Conservation (phyloP, 2,329 filamentous ascomycete genomes). For the Calycina marina region DNA sequence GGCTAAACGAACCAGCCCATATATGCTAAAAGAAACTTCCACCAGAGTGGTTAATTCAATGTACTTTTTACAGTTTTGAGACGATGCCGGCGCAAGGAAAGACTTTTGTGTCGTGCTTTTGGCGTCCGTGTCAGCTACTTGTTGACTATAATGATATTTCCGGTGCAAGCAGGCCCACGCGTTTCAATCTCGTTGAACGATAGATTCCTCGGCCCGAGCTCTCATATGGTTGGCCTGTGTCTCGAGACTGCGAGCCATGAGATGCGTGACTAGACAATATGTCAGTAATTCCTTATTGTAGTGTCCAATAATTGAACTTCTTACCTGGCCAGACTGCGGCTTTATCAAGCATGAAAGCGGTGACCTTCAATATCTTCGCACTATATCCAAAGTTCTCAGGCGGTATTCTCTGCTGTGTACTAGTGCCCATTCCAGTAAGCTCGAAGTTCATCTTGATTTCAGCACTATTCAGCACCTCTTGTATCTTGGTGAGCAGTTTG, state of each 20-base stretch:
- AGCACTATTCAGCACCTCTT: constrained; percentile 60
- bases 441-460: constrained; percentile 64
- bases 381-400: constrained; percentile 61
- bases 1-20: no score
- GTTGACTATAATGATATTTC: no score
- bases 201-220: constrained; percentile 35
- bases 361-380: constrained; percentile 69
- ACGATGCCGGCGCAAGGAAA: no score
- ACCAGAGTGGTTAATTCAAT: no score
- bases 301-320: constrained; percentile 19
- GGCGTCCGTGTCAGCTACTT: not conserved
- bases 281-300: constrained; percentile 15
- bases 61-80: no score
- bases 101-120: no score
- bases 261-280: constrained; percentile 43
- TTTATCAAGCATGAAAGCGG: constrained; percentile 75
- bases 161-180: not conserved
- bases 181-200: constrained; percentile 16
- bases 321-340: constrained; percentile 85
- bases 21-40: no score
- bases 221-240: constrained; percentile 49
- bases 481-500: constrained; percentile 70
- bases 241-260: constrained; percentile 52
- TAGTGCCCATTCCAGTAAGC: constrained; percentile 36
- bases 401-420: constrained; percentile 38